These are phyloP conservation scores for Entomortierella lignicola DNA, from an alignment of 192 early-diverging fungal genomes.

Conservation along the genomic window DNA sequence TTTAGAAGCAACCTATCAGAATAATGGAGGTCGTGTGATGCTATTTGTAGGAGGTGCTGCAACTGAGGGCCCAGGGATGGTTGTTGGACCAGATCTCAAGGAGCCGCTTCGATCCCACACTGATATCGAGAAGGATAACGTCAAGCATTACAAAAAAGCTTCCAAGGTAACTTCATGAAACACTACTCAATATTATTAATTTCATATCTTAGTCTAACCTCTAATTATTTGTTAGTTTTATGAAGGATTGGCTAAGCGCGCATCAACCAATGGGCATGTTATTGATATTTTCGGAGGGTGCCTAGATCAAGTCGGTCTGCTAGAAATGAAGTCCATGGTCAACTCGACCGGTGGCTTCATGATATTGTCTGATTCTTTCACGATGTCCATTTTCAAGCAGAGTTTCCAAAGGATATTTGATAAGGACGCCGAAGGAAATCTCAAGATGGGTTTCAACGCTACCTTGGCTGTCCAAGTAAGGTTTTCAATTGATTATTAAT, in stretches of 20 bases:
- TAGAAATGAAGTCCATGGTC: constrained; percentile 95
- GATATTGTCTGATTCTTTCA: constrained; percentile 96
- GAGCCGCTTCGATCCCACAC: constrained; percentile 97
- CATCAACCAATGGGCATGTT: constrained; percentile 88
- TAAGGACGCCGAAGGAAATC: constrained; percentile 89
- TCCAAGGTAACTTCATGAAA: constrained; percentile 70
- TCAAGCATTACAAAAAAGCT: constrained; percentile 94
- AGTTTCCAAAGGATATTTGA: constrained; percentile 95
- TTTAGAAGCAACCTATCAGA: constrained; percentile 93
- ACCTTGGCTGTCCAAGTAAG: constrained; percentile 94
- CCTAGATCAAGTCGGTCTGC: constrained; percentile 95
- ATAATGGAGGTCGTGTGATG: constrained; percentile 93
- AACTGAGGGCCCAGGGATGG: constrained; percentile 96
- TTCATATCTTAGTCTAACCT: no score
- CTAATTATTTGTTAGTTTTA: constrained; percentile 75
- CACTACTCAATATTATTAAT: no score
- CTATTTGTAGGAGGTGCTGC: constrained; percentile 94
- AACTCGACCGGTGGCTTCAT: constrained; percentile 94
- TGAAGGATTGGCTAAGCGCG: constrained; percentile 87
- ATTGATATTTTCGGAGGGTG: constrained; percentile 98
- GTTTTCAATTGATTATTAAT: neutral
- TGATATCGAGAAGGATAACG: constrained; percentile 96
- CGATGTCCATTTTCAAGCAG: constrained; percentile 96
- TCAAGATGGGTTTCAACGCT: constrained; percentile 98
- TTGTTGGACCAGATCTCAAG: constrained; percentile 92